Evolutionary conservation across 805 yeast genomes (phyloP).

Genomic region (Schizosaccharomyces cryophilus): DNA sequence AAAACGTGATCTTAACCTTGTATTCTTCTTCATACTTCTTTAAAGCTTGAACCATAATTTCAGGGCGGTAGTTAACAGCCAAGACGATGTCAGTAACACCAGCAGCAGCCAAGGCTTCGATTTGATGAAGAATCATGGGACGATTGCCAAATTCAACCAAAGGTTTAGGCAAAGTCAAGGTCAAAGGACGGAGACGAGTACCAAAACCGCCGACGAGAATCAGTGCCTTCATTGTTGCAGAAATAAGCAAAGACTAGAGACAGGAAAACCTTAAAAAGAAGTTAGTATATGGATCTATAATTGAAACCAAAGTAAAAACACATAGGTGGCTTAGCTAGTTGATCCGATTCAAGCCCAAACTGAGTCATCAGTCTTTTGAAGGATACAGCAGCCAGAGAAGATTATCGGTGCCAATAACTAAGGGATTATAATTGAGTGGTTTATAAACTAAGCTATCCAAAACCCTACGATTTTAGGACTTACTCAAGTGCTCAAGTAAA

Average conservation of each 20-base stretch:
- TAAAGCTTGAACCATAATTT: conserved; percentile 89
- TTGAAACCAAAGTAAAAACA: background rate
- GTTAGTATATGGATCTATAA: background rate
- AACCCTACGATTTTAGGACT: no score
- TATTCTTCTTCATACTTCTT: conserved; percentile 83
- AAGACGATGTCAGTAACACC: conserved; percentile 96
- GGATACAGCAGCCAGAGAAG: no score
- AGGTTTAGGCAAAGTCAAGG: conserved; percentile 13
- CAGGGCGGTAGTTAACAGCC: conserved; percentile 98
- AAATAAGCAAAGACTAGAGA: background rate
- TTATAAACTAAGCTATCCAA: no score
- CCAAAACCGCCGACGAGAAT: conserved; percentile 99
- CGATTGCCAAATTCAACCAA: conserved; percentile 59
- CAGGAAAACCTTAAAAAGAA: background rate
- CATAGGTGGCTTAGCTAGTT: no score
- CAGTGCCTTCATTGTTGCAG: conserved; percentile 17
- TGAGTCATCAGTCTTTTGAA: no score
- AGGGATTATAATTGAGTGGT: no score
- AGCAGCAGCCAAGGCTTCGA: conserved; percentile 90
- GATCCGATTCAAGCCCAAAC: no score
- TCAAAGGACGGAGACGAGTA: conserved; percentile 94
- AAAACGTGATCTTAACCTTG: conserved; percentile 85
- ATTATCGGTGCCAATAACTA: no score
- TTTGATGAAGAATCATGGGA: conserved; percentile 97
- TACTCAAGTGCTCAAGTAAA: no score